Conservation (phyloP, 208 protist species). For the Ichthyophonus hoferi region DNA sequence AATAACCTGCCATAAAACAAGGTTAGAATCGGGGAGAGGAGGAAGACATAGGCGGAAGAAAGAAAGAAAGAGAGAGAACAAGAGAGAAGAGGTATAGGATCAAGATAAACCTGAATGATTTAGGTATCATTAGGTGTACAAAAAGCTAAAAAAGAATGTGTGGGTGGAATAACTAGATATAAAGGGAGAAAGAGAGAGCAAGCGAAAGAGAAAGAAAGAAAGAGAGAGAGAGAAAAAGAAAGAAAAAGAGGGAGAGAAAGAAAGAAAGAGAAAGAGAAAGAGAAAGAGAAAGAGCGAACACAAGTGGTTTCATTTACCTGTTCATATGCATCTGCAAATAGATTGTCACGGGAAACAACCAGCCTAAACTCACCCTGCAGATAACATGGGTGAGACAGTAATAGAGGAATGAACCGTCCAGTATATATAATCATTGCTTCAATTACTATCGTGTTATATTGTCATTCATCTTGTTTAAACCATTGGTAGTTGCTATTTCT, state of each 20-base stretch:
- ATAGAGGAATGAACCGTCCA: too few relatives aligned
- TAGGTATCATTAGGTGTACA: too few relatives aligned
- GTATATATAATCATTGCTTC: too few relatives aligned
- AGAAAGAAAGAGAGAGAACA: not conserved
- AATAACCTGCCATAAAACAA: constrained; percentile 11
- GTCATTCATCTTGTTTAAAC: too few relatives aligned
- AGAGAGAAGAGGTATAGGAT: too few relatives aligned
- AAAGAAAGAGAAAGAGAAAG: not conserved
- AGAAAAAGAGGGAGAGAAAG: not conserved
- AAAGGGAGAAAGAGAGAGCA: too few relatives aligned
- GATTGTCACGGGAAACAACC: constrained; percentile 1
- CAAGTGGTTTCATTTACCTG: not conserved
- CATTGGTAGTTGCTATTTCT: too few relatives aligned
- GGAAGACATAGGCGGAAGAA: not conserved
- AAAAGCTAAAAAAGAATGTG: too few relatives aligned
- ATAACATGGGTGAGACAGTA: not conserved
- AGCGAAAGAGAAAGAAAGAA: not conserved
- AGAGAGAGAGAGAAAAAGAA: not conserved
- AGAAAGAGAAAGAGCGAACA: not conserved
- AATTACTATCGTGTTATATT: too few relatives aligned
- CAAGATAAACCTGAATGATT: too few relatives aligned
- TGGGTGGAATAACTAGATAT: too few relatives aligned
- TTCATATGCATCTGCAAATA: constrained; percentile 12
- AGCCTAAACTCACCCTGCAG: not conserved
- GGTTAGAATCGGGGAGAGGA: not conserved